phyloP scores from a whole-genome alignment of 305 asterid genomes.

The Euphrasia arctica region DNA sequence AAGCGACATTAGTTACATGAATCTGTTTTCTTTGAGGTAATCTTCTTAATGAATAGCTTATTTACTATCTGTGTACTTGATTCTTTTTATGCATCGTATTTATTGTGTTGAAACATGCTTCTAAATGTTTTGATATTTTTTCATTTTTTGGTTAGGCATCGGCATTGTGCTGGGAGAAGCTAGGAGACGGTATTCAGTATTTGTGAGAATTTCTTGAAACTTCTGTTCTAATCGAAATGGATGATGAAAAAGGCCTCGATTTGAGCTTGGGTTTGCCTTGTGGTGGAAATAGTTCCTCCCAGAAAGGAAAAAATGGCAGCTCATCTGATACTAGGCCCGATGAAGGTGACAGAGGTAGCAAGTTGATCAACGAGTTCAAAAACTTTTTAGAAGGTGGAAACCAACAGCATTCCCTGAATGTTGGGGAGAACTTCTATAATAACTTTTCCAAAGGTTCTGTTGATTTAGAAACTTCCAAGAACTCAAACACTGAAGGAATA shows the following conservation, averaged over 20 bases:
- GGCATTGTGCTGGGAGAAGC: conserved; percentile 9
- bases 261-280: conserved; percentile 81
- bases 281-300: conserved; percentile 54
- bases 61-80: not conserved
- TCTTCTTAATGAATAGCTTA: conserved; percentile 1
- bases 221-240: conserved; percentile 41
- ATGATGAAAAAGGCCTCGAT: conserved; percentile 78
- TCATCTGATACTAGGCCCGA: conserved; percentile 58
- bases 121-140: not conserved
- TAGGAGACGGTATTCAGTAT: conserved; percentile 2
- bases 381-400: conserved; percentile 86
- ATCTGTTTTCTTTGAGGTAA: not conserved
- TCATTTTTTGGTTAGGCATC: conserved; percentile 12
- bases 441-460: conserved; percentile 43
- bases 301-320: conserved; percentile 54
- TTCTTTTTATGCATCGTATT: not conserved
- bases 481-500: conserved; percentile 52
- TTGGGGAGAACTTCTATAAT: conserved; percentile 47
- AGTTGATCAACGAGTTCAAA: conserved; percentile 84
- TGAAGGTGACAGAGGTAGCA: conserved; percentile 78
- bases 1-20: not conserved
- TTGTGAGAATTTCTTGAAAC: conserved; percentile 14
- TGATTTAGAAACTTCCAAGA: conserved; percentile 59
- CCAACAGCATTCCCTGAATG: conserved; percentile 50
- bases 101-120: not conserved